Conservation (phyloP, 306 rosid genomes). For the Medicago arabica region DNA sequence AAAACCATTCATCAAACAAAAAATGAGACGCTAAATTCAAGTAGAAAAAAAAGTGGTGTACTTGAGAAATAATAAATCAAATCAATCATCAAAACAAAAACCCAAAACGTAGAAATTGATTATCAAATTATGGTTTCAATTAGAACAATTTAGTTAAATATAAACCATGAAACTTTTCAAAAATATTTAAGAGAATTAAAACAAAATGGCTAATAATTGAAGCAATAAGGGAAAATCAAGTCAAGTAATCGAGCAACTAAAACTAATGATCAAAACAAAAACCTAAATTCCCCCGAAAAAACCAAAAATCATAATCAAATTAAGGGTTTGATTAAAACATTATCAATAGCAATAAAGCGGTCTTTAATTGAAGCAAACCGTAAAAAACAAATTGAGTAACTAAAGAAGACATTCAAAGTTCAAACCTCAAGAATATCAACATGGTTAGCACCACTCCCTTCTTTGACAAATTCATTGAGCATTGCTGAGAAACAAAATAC, state of each 20-base stretch:
- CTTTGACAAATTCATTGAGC: too few species aligned
- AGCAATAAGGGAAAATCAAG: too few species aligned
- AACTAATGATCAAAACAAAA: background rate
- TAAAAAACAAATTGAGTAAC: background rate
- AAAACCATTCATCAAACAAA: background rate
- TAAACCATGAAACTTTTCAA: too few species aligned
- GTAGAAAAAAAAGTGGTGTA: background rate
- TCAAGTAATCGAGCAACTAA: background rate
- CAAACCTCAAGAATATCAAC: constrained; percentile 72
- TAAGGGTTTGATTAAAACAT: background rate
- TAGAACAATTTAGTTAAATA: too few species aligned
- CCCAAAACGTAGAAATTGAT: too few species aligned
- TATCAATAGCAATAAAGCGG: background rate
- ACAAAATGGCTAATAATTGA: too few species aligned
- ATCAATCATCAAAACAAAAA: background rate
- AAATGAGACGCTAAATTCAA: background rate
- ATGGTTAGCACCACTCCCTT: constrained; percentile 55
- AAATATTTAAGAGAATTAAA: too few species aligned
- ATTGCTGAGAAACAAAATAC: too few species aligned
- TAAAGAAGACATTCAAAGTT: background rate
- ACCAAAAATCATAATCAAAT: background rate
- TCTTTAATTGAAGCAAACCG: too few species aligned
- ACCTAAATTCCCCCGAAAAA: background rate
- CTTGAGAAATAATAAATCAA: background rate
- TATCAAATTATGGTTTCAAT: too few species aligned